Conservation (phyloP, 2,329 filamentous ascomycete species). For the Sclerotinia trifoliorum region DNA sequence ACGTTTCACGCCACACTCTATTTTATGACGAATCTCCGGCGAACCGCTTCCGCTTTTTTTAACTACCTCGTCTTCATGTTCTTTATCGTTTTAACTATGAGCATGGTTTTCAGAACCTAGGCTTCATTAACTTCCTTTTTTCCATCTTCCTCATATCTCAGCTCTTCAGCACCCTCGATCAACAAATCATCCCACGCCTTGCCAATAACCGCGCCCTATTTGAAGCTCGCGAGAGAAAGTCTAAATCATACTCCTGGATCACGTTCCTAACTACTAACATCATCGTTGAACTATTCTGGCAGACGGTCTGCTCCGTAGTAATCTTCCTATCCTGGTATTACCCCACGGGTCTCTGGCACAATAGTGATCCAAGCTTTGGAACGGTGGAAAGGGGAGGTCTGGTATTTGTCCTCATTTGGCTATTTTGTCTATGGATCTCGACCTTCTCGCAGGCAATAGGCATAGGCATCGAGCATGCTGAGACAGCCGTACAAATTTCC, state of each 20-base stretch:
- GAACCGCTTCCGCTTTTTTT: not conserved
- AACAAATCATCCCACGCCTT: constrained; percentile 66
- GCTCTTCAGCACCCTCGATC: constrained; percentile 43
- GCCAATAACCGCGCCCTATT: constrained; percentile 32
- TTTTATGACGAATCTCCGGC: constrained; percentile 49
- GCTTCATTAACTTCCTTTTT: constrained; percentile 58
- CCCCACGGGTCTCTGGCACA: constrained; percentile 44
- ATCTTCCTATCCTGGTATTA: constrained; percentile 29
- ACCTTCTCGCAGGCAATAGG: too few species aligned
- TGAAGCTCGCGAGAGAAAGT: constrained; percentile 4
- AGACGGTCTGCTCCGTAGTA: constrained; percentile 57
- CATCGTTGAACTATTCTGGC: constrained; percentile 79
- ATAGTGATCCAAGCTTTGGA: constrained; percentile 49
- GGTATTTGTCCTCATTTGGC: too few species aligned
- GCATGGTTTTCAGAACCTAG: constrained; percentile 78
- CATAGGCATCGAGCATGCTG: constrained; percentile 45
- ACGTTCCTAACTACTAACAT: constrained; percentile 45
- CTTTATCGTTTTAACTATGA: constrained; percentile 55
- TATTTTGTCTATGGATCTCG: too few species aligned
- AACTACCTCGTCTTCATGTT: not conserved
- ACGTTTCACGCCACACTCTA: constrained; percentile 58
- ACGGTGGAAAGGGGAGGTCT: too few species aligned
- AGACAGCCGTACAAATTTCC: constrained; percentile 71
- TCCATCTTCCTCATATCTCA: constrained; percentile 53
- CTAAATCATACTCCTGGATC: constrained; percentile 35